Percentiles rank a stretch among this genome's conserved stretches.
Conservation (phyloP, 345 rosid species). For the Dipteronia dyeriana region DNA sequence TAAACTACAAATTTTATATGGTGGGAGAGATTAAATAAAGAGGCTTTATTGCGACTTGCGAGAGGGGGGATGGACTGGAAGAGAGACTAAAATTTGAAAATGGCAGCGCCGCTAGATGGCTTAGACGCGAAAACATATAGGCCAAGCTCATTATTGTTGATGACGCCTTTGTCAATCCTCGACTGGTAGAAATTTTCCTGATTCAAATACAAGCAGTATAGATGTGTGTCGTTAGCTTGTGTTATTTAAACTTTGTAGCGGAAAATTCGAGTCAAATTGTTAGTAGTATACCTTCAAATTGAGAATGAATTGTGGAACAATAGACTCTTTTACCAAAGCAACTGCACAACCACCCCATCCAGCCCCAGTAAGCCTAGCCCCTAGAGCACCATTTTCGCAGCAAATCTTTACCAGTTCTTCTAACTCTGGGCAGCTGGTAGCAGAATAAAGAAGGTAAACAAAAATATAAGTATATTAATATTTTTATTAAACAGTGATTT, state of each 20-base stretch:
- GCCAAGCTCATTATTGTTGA: conserved; percentile 69
- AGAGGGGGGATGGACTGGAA: not conserved
- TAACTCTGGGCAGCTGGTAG: conserved; percentile 83
- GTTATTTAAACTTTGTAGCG: not conserved
- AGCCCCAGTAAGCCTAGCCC: conserved; percentile 97
- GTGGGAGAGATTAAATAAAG: not conserved
- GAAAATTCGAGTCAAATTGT: not conserved
- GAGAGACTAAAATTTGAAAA: conserved; percentile 58
- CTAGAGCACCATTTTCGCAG: conserved; percentile 75
- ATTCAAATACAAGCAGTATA: not conserved
- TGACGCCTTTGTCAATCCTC: conserved; percentile 71
- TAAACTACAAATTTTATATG: no score
- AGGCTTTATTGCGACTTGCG: not conserved
- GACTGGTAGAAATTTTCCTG: conserved; percentile 85
- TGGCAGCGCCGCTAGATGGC: conserved; percentile 98
- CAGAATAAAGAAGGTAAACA: not conserved
- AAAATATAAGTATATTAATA: not conserved
- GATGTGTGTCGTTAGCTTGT: not conserved
- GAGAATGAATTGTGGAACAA: conserved; percentile 80
- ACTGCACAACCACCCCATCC: conserved; percentile 99
- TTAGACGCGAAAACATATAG: conserved; percentile 92
- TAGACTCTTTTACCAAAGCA: conserved; percentile 74
- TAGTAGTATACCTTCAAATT: conserved; percentile 66
- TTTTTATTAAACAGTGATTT: not conserved
- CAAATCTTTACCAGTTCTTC: conserved; percentile 81